Base-by-base conservation (phyloP, 352 stramenopile species). In the Pythium pectinolyticum region DNA sequence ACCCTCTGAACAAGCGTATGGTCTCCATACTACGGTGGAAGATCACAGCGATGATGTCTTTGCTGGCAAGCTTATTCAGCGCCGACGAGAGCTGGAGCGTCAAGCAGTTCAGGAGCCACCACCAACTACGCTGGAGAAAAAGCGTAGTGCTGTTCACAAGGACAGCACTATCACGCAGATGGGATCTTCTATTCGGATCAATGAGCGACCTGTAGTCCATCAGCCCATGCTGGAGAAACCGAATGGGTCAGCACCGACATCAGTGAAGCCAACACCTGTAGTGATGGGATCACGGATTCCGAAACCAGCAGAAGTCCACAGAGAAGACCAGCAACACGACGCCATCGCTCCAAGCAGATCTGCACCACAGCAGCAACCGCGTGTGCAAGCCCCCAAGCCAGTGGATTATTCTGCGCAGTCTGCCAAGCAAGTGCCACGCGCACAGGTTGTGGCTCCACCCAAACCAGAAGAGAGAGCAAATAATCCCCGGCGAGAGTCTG, bases 41-140 rank as follows among this genome's bases (percentile, higher is more conserved):
- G 35, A 22, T 28, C 43, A n/a, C n/a, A n/a, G 22, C 35, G 15
- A 46, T n/a, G 52, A 71, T 48, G 7, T 57, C 2, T 70, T 59
- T 45, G 60, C 57, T 35, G 63, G 67, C 17, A 77, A 67, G 34
- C 66, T 86, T 9, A 69, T 89, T 2, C 70, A 76, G 31, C 73
- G 73, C 5, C 73, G 72, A n/a, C 68, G 75, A n/a, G 57, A 83
- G 28, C 52, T 86, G 8, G 66, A 84, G 35, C 61, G 63, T 28
- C 48, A 61, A 7, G 51, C 46, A 8, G 15, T 24, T 2, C 54
- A 49, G 25, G 39, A 60, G 11, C 14, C 31, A 41, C 41, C 24
- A 31, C 27, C 15, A 53, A 14, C 41, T 11, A 49, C 22, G 22
- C 41, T 19, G 11, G 10, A 30, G n/a, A n/a, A n/a, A n/a, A n/a